phyloP scores from a whole-genome alignment of 352 stramenopile genomes.

The Phytophthora capsici region DNA sequence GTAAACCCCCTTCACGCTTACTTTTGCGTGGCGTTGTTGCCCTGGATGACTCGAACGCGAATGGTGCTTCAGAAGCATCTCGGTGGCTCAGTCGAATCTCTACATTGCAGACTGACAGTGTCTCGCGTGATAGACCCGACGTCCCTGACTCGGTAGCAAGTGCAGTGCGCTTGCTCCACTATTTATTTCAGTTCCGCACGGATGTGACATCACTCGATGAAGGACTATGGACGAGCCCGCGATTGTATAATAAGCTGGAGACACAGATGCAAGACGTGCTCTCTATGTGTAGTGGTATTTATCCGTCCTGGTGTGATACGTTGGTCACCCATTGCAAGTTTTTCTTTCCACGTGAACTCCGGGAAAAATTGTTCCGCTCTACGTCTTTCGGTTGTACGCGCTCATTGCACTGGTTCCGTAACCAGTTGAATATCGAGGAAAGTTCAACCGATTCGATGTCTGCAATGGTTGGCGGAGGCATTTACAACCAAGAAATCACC shows the following conservation, averaged over 20 bases:
- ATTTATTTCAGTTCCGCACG: constrained; percentile 60
- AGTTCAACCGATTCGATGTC: constrained; percentile 21
- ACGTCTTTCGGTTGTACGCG: constrained; percentile 84
- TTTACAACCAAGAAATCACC: constrained; percentile 82
- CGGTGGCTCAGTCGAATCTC: constrained; percentile 34
- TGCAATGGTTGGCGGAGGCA: constrained; percentile 41
- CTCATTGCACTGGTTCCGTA: constrained; percentile 84
- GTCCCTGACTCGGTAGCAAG: constrained; percentile 47
- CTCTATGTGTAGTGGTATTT: constrained; percentile 83
- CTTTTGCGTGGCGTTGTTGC: constrained; percentile 29
- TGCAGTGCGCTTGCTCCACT: constrained; percentile 61
- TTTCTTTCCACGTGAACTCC: constrained; percentile 78
- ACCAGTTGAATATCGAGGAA: constrained; percentile 67
- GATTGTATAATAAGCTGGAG: constrained; percentile 83
- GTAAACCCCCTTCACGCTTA: constrained; percentile 15
- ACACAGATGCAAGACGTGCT: constrained; percentile 83
- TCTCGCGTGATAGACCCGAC: constrained; percentile 6
- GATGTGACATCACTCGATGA: constrained; percentile 35
- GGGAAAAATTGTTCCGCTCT: constrained; percentile 75
- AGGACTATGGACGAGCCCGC: constrained; percentile 72
- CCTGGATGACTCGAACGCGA: constrained; percentile 28
- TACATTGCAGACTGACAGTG: constrained; percentile 13
- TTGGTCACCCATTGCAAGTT: constrained; percentile 84
- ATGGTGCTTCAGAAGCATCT: constrained; percentile 22
- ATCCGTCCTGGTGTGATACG: constrained; percentile 79